Evolutionary conservation across 768 basidiomycete genomes (phyloP).

Genomic region (Strobilomyces dryophilus): DNA sequence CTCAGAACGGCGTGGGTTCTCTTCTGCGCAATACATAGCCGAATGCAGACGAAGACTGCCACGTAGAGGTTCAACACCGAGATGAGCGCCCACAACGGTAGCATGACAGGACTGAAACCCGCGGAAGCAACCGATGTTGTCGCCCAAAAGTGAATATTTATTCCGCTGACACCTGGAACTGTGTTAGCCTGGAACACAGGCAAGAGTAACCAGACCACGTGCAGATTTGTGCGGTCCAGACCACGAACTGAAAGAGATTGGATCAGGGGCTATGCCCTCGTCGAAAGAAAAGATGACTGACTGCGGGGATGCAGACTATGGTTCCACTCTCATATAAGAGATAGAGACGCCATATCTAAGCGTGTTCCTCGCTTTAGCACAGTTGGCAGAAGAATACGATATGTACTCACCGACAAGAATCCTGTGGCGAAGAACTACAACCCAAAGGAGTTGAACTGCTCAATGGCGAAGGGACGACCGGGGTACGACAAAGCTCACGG

Average conservation of each 20-base stretch:
- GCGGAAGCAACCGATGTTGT: not conserved
- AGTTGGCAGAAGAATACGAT: not conserved
- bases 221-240: constrained; percentile 21
- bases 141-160: not conserved
- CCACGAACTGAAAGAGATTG: constrained; percentile 4
- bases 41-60: constrained; percentile 13
- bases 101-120: not conserved
- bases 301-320: constrained; percentile 16
- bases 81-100: constrained; percentile 14
- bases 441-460: not conserved
- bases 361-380: not conserved
- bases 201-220: not conserved
- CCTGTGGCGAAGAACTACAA: constrained; percentile 13
- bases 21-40: constrained; percentile 12
- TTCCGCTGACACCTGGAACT: constrained; percentile 6
- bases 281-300: not conserved
- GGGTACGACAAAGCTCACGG: constrained; percentile 5
- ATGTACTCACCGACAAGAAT: constrained; percentile 16
- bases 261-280: not conserved
- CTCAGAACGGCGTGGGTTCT: constrained; percentile 1
- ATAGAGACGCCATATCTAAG: constrained; percentile 24
- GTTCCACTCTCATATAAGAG: constrained; percentile 12
- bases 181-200: not conserved
- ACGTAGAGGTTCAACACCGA: constrained; percentile 12
- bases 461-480: not conserved